Evolutionary conservation across 2,329 filamentous ascomycete species (phyloP).

Genomic region (Fusarium falciforme): DNA sequence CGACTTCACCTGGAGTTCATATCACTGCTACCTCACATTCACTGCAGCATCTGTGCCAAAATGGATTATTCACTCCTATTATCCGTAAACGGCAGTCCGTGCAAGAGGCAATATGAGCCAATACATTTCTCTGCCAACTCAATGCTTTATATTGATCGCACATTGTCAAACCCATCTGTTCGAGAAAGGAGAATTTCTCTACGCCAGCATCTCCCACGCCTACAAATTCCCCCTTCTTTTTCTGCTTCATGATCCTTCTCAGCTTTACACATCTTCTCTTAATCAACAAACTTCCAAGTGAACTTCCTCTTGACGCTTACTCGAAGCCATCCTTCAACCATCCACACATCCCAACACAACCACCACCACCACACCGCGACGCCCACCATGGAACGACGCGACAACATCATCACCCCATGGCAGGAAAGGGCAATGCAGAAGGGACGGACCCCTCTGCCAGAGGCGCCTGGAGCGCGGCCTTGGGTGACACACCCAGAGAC

Average conservation of each 20-base stretch:
- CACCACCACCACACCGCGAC: background rate
- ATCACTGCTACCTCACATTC: background rate
- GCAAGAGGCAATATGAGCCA: background rate
- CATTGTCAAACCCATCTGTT: background rate
- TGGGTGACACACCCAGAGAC: conserved; percentile 1
- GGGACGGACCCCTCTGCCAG: conserved; percentile 8
- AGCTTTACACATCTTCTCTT: background rate
- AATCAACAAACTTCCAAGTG: background rate
- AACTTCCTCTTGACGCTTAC: background rate
- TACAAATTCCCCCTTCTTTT: background rate
- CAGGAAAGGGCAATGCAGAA: conserved; percentile 1
- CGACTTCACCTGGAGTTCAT: background rate
- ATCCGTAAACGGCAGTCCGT: background rate
- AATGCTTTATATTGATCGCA: background rate
- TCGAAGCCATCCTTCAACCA: background rate
- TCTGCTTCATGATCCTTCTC: background rate
- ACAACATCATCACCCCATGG: conserved; percentile 1
- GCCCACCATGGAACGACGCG: background rate
- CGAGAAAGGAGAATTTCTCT: background rate
- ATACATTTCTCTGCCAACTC: background rate
- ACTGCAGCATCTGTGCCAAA: background rate
- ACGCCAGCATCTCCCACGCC: background rate
- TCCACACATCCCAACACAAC: background rate
- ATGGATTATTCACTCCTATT: background rate
- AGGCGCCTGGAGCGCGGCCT: background rate